Base-by-base conservation (phyloP, 805 yeast species). In the Saturnispora quitensis region DNA sequence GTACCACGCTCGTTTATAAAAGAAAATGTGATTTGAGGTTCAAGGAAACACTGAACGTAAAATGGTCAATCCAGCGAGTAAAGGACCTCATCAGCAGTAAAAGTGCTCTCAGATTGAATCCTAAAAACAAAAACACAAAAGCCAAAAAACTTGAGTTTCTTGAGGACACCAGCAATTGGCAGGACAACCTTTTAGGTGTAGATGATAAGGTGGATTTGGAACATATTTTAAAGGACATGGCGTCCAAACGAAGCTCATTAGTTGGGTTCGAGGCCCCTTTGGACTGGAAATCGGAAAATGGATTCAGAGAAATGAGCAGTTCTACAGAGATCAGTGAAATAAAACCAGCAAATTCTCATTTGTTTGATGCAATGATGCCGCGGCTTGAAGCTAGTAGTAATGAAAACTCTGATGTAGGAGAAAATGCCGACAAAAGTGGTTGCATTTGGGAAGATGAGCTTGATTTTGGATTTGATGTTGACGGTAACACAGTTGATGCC, bases 1-100 rank as follows among this genome's bases (percentile, higher is more conserved):
- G 84, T 0, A 64, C 76, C 1, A 65, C 78, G 1, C 55, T 80
- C 44, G 67, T 73, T 27, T 77, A 75, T 60, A 75, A 70, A 52
- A 73, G 75, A 27, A 77, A 81, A 59, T 55, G 58, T 36, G 45
- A 53, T 1, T 18, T 31, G 35, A 42, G 53, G 8, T 53, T 53
- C 48, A 55, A 48, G 18, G 58, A 53, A 22, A 52, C 47, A 2
- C 47, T 20, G n/a, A 53, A 35, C 36, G 50, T 51, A 3, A 35
- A 73, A 72, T 3, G 73, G 72, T 56, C 71, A 75, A 55, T 70
- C 68, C 55, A 59, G 24, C 18, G 53, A 18, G 18, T 54, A 15
- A 48, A 44, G 24, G 51, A 24, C 12, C 27, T 17, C 4, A 8
- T 31, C 12, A 25, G 28, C 15, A 5, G n/a, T 10, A 34, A 31